Conservation (phyloP, 495 filamentous ascomycete genomes). For the Neurospora cerealis region DNA sequence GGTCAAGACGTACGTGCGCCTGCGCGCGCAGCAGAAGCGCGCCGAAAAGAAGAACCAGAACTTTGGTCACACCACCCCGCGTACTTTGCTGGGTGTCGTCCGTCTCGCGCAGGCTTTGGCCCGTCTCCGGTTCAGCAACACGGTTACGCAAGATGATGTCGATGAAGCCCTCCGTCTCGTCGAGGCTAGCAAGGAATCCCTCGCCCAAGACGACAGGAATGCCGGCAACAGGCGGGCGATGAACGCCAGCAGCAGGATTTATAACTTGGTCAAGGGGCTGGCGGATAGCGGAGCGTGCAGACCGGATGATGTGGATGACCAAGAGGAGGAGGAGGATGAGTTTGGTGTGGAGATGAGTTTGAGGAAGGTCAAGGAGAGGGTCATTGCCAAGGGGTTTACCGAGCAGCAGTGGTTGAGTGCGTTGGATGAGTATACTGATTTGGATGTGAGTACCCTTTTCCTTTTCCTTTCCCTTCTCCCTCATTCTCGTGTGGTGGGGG, state of each 20-base stretch:
- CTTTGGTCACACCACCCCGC: conserved; percentile 85
- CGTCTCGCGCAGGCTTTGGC: conserved; percentile 95
- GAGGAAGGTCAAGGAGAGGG: conserved; percentile 74
- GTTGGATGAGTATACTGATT: conserved; percentile 76
- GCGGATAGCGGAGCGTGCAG: conserved; percentile 62
- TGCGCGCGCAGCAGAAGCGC: conserved; percentile 78
- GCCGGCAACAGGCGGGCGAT: conserved; percentile 50
- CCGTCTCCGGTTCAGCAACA: conserved; percentile 73
- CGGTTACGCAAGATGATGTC: conserved; percentile 83
- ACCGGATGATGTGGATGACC: conserved; percentile 63
- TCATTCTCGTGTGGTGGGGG: no score
- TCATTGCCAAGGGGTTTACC: conserved; percentile 94
- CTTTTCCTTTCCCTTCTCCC: background rate
- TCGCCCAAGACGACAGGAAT: conserved; percentile 57
- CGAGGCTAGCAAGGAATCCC: conserved; percentile 81
- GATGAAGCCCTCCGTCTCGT: conserved; percentile 88
- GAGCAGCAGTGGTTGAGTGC: conserved; percentile 79
- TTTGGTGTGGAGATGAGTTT: conserved; percentile 65
- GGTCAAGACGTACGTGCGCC: conserved; percentile 86
- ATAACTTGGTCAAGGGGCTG: conserved; percentile 79
- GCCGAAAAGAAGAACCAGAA: conserved; percentile 82
- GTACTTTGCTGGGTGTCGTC: conserved; percentile 84
- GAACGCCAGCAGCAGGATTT: conserved; percentile 82
- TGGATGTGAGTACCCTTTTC: conserved; percentile 60
- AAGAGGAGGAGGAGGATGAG: conserved; percentile 36